Conservation (phyloP, 768 basidiomycete genomes). For the Coprinopsis strossmayeri region DNA sequence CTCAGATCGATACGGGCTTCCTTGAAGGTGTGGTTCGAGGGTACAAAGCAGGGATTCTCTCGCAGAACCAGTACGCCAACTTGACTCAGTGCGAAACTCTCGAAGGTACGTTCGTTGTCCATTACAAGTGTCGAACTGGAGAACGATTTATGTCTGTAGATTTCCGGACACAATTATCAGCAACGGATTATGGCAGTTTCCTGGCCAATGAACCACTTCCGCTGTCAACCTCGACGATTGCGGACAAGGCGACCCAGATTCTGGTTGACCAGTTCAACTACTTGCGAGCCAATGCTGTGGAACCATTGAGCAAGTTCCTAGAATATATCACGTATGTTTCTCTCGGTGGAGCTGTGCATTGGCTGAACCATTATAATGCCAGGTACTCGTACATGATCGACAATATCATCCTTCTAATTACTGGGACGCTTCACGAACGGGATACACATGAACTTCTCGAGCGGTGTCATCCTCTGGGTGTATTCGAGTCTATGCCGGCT, state of each 20-base stretch:
- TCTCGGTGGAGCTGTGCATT: not conserved
- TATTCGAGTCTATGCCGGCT: conserved; percentile 98
- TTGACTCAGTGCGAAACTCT: conserved; percentile 95
- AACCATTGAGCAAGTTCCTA: conserved; percentile 85
- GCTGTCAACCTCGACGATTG: conserved; percentile 88
- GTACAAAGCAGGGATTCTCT: conserved; percentile 89
- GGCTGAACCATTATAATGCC: conserved; percentile 14
- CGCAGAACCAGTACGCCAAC: conserved; percentile 86
- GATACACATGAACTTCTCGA: conserved; percentile 96
- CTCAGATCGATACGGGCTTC: conserved; percentile 66
- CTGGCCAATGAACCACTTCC: conserved; percentile 94
- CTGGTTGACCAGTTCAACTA: conserved; percentile 98
- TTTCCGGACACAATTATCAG: conserved; percentile 89
- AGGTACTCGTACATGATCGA: conserved; percentile 99
- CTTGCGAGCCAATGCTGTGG: conserved; percentile 83
- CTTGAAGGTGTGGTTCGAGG: conserved; percentile 83
- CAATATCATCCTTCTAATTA: conserved; percentile 96
- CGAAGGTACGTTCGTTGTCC: conserved; percentile 54
- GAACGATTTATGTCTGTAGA: conserved; percentile 33
- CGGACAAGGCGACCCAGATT: conserved; percentile 93
- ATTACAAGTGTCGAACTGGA: not conserved
- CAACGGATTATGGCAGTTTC: conserved; percentile 98
- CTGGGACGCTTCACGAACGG: conserved; percentile 93
- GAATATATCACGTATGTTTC: conserved; percentile 92
- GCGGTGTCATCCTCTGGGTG: conserved; percentile 93